These are phyloP conservation scores for Bryoglossum gracile DNA, from an alignment of 495 filamentous ascomycete species.

Conservation along the genomic window DNA sequence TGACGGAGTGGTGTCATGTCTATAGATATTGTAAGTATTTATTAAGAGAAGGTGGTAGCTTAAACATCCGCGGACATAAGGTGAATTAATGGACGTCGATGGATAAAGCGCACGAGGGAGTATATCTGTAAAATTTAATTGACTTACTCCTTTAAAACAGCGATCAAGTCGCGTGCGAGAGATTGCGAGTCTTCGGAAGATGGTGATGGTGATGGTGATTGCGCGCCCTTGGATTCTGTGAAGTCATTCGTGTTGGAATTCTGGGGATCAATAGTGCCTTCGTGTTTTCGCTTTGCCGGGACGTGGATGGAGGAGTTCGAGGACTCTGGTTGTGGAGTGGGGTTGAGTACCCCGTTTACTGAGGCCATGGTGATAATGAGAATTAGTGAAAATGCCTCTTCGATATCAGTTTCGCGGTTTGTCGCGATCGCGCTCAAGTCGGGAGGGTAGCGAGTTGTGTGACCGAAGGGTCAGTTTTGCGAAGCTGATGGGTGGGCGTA, in stretches of 20 bases:
- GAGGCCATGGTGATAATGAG: constrained; percentile 22
- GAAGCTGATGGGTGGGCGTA: no score
- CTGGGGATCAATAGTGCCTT: constrained; percentile 32
- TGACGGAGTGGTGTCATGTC: constrained; percentile 34
- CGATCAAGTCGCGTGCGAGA: constrained; percentile 23
- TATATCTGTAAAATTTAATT: neutral
- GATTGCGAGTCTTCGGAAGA: constrained; percentile 11
- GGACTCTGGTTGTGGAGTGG: constrained; percentile 7
- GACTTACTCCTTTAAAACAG: constrained; percentile 27
- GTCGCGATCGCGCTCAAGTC: constrained; percentile 20
- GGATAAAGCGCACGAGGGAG: neutral
- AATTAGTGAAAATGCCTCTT: neutral
- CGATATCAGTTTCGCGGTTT: constrained; percentile 14
- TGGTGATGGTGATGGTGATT: neutral
- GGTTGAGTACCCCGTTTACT: constrained; percentile 17
- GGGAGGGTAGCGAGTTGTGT: constrained; percentile 11
- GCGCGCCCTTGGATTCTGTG: constrained; percentile 23
- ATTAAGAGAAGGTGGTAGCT: neutral
- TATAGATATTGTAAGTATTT: constrained; percentile 18
- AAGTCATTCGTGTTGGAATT: constrained; percentile 22
- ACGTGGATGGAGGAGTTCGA: constrained; percentile 9
- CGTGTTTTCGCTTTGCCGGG: constrained; percentile 51
- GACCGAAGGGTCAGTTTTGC: constrained; percentile 2
- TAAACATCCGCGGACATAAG: neutral
- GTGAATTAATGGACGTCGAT: neutral